A percentile compares a stretch with the other conserved stretches of the same genome.
These are phyloP conservation scores for Rhizopogon vinicolor DNA, from an alignment of 768 basidiomycete species.

Conservation along the genomic window DNA sequence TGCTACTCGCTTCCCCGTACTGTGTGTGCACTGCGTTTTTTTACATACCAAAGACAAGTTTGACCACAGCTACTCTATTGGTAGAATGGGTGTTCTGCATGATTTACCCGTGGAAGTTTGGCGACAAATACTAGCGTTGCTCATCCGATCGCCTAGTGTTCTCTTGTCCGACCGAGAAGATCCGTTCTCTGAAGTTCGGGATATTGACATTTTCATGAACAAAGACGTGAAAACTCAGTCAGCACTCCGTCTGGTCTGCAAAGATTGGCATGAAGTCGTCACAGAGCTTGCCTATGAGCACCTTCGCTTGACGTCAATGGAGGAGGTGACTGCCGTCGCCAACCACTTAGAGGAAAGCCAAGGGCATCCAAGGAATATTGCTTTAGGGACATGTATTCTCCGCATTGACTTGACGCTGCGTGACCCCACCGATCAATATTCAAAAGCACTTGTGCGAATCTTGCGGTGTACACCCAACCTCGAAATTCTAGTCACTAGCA, in stretches of 20 bases:
- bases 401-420: constrained; percentile 39
- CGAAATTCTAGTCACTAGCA: constrained; percentile 38
- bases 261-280: constrained; percentile 32
- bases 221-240: constrained; percentile 22
- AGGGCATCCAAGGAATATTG: constrained; percentile 13
- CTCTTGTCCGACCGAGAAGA: constrained; percentile 31
- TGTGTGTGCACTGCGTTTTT: neutral
- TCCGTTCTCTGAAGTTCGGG: constrained; percentile 32
- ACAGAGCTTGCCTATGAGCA: constrained; percentile 37
- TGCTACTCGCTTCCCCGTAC: neutral
- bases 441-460: constrained; percentile 28
- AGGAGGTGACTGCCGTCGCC: constrained; percentile 30
- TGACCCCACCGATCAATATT: constrained; percentile 20
- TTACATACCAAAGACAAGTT: neutral
- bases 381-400: constrained; percentile 34
- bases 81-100: constrained; percentile 5
- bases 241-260: constrained; percentile 32
- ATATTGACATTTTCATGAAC: constrained; percentile 27
- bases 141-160: constrained; percentile 30
- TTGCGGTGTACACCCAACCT: constrained; percentile 39
- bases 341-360: constrained; percentile 29
- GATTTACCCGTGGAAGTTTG: constrained; percentile 35
- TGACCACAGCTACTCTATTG: neutral
- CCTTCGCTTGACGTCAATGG: constrained; percentile 30
- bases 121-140: constrained; percentile 32